Conservation (phyloP, 1,284 basidiomycete genomes). For the Fistulina hepatica region DNA sequence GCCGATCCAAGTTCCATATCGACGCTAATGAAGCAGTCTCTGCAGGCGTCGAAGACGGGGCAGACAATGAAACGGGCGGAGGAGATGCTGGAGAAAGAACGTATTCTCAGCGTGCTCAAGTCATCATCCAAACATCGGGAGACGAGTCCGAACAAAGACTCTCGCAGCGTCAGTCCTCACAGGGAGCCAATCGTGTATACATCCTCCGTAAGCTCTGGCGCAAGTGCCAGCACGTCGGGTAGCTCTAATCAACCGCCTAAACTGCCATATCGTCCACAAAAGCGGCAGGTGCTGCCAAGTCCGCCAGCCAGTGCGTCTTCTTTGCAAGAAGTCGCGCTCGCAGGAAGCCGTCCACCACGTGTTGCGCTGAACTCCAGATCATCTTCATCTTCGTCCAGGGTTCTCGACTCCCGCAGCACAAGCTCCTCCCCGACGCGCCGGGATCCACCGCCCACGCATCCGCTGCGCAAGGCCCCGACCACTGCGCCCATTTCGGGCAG, state of each 20-base stretch:
- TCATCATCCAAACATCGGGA: too few species aligned
- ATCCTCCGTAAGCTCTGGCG: too few species aligned
- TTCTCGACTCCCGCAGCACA: too few species aligned
- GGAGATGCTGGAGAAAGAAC: constrained; percentile 35
- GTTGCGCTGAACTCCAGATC: too few species aligned
- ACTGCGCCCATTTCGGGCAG: neutral
- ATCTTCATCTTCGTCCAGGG: too few species aligned
- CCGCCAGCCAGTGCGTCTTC: neutral
- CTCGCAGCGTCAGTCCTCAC: neutral
- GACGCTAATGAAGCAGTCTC: constrained; percentile 54
- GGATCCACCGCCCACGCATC: neutral
- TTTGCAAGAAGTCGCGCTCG: neutral
- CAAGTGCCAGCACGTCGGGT: neutral
- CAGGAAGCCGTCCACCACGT: neutral
- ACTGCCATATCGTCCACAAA: neutral
- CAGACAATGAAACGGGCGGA: constrained; percentile 60
- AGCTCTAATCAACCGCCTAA: neutral
- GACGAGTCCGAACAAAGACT: too few species aligned
- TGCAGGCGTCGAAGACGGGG: constrained; percentile 58
- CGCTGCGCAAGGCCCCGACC: neutral
- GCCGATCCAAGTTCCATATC: constrained; percentile 36
- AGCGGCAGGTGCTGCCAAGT: neutral
- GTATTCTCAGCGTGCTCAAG: neutral
- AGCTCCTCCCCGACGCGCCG: neutral
- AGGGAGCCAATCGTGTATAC: neutral